Conservation (phyloP, 2,329 filamentous ascomycete species). For the Monilinia laxa region DNA sequence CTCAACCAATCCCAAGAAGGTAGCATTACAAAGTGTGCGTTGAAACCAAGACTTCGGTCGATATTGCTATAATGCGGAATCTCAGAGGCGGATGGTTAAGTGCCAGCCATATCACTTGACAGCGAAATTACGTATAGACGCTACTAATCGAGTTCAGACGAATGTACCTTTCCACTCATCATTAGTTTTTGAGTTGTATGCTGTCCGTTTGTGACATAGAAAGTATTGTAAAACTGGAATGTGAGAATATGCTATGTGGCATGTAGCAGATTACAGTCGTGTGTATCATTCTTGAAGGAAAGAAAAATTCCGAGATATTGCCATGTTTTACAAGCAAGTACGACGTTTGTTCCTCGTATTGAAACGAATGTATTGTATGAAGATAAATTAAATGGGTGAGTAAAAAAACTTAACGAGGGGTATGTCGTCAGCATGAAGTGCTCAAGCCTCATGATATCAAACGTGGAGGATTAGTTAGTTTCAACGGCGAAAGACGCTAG, state of each 20-base stretch:
- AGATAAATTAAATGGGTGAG: not conserved
- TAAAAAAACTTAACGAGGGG: not conserved
- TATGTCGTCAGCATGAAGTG: conserved; percentile 6
- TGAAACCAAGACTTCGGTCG: not conserved
- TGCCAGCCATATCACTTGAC: not conserved
- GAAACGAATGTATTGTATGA: not conserved
- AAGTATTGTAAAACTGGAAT: not conserved
- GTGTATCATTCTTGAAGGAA: not conserved
- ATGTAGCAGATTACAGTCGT: not conserved
- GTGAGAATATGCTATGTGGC: not conserved
- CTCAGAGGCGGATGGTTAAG: not conserved
- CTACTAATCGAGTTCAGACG: not conserved
- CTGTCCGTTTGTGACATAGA: not conserved
- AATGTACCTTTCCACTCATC: not conserved
- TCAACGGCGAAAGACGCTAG: conserved; percentile 1
- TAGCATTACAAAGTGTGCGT: not conserved
- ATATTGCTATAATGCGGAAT: not conserved
- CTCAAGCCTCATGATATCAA: conserved; percentile 6
- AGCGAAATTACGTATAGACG: not conserved
- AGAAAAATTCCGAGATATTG: not conserved
- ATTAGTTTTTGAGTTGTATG: not conserved
- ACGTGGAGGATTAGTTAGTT: conserved; percentile 9
- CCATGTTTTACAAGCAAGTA: not conserved
- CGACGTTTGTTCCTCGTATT: not conserved
- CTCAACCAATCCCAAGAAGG: not conserved